Evolutionary conservation across 805 yeast species (phyloP).

Genomic region (Candida nitratophila): DNA sequence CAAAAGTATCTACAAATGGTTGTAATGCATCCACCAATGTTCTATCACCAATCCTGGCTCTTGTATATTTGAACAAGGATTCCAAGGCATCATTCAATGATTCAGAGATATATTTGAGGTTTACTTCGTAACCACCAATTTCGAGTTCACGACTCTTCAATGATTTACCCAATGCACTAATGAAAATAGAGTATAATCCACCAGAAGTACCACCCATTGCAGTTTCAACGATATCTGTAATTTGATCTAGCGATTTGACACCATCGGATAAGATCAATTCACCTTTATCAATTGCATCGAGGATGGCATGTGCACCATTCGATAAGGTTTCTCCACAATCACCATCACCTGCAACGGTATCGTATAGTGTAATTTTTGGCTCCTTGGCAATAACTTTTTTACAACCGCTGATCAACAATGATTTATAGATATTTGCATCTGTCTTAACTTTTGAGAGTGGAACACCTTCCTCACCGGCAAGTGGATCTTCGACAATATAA

Average conservation of each 20-base stretch:
- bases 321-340: conserved; percentile 93
- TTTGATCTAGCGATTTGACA: conserved; percentile 53
- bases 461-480: conserved; percentile 24
- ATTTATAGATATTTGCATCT: conserved; percentile 21
- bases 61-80: conserved; percentile 76
- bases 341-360: conserved; percentile 91
- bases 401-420: conserved; percentile 42
- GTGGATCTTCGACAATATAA: conserved; percentile 23
- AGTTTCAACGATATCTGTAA: conserved; percentile 75
- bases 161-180: conserved; percentile 64
- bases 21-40: conserved; percentile 84
- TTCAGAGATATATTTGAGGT: conserved; percentile 32
- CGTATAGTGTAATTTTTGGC: conserved; percentile 78
- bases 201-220: conserved; percentile 99
- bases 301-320: conserved; percentile 71
- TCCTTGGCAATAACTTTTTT: conserved; percentile 53
- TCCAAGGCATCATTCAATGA: conserved; percentile 55
- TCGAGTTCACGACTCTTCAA: conserved; percentile 35
- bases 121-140: conserved; percentile 24
- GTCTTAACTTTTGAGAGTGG: conserved; percentile 20
- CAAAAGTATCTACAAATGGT: conserved; percentile 70
- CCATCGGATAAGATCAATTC: conserved; percentile 38
- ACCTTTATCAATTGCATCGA: conserved; percentile 38
- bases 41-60: conserved; percentile 83
- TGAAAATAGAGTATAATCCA: conserved; percentile 79